Evolutionary conservation across 2,329 filamentous ascomycete genomes (phyloP).

Genomic region (Sordariomycetes sp.): DNA sequence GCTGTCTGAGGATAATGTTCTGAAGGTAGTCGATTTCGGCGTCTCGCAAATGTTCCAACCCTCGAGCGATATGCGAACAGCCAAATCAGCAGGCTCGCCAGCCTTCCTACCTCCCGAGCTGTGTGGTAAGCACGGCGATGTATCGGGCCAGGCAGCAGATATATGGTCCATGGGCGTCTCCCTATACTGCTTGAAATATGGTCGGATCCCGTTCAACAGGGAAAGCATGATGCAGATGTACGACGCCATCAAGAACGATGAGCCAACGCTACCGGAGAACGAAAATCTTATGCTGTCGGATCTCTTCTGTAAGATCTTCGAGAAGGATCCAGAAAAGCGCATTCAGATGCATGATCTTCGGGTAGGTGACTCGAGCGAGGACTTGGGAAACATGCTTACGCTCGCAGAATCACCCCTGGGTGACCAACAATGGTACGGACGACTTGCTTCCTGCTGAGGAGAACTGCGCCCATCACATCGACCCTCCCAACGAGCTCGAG

Average conservation of each 20-base stretch:
- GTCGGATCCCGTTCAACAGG: constrained; percentile 77
- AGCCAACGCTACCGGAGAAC: constrained; percentile 51
- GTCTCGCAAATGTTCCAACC: constrained; percentile 98
- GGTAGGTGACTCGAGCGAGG: constrained; percentile 42
- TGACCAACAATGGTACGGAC: constrained; percentile 72
- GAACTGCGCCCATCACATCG: constrained; percentile 74
- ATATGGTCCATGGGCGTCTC: constrained; percentile 99
- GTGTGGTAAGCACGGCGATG: constrained; percentile 77
- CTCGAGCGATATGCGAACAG: constrained; percentile 72
- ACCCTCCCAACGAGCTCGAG: constrained; percentile 81
- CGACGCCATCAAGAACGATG: constrained; percentile 71
- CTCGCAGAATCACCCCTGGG: constrained; percentile 78
- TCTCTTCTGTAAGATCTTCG: constrained; percentile 63
- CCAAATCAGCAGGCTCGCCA: constrained; percentile 88
- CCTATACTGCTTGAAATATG: constrained; percentile 85
- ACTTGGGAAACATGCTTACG: neutral
- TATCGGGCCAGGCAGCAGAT: constrained; percentile 83
- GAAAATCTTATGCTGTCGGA: constrained; percentile 63
- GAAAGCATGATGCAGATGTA: constrained; percentile 77
- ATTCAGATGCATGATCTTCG: constrained; percentile 77
- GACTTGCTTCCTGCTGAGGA: constrained; percentile 72
- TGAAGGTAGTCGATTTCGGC: constrained; percentile 98
- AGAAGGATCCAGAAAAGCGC: constrained; percentile 76
- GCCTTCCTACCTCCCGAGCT: constrained; percentile 92
- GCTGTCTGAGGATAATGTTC: constrained; percentile 79